Percentiles rank a stretch among this genome's conserved stretches.
phyloP scores from a whole-genome alignment of 2,329 filamentous ascomycete species.

The Pseudogymnoascus sp. region DNA sequence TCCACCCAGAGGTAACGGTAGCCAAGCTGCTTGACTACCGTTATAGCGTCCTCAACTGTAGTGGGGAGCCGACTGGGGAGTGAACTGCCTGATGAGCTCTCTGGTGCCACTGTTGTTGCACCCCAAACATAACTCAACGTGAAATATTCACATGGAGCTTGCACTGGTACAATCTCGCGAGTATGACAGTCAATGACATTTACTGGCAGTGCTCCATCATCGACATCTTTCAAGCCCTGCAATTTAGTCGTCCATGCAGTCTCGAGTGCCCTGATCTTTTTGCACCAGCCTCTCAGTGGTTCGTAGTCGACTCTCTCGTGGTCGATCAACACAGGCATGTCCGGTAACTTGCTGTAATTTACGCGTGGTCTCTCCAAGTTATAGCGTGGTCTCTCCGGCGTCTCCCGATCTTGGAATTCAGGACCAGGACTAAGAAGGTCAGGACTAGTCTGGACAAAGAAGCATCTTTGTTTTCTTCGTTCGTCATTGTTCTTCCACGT shows the following conservation, averaged over 20 bases:
- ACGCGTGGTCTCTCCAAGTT: background rate
- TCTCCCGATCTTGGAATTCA: background rate
- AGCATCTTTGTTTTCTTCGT: background rate
- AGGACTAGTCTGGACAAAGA: background rate
- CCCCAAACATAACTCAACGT: conserved; percentile 16
- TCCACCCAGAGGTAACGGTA: conserved; percentile 15
- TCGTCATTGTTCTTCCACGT: background rate
- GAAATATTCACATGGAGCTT: conserved; percentile 11
- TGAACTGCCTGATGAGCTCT: background rate
- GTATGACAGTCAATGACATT: conserved; percentile 12
- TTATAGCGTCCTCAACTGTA: conserved; percentile 14
- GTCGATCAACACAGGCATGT: background rate
- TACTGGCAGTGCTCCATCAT: background rate
- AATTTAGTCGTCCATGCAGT: background rate
- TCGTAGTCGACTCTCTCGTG: background rate
- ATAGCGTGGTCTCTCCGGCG: background rate
- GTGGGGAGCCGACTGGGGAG: conserved; percentile 11
- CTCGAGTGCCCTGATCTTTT: background rate
- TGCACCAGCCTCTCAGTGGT: background rate
- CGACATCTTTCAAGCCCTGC: background rate
- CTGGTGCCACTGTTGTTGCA: background rate
- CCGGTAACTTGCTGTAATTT: background rate
- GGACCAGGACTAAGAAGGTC: background rate
- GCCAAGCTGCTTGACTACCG: conserved; percentile 9
- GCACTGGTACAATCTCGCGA: conserved; percentile 2